Base-by-base conservation (phyloP, 2,329 filamentous ascomycete species). In the Diaporthe helianthi region DNA sequence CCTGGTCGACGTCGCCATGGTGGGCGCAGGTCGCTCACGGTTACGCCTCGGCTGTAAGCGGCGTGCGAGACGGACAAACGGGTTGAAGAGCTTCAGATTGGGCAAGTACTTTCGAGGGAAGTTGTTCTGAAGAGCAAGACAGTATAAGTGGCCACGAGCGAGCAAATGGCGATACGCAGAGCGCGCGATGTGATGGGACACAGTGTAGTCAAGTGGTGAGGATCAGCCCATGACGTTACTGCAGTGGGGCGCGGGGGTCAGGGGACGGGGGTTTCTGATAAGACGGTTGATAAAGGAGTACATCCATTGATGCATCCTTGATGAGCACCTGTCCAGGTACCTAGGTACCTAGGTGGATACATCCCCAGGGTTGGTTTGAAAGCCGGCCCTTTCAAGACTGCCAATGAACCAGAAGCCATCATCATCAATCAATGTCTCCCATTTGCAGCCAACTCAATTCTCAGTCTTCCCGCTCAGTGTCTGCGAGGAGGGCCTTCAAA, bases 171-270 rank as follows among this genome's bases (percentile, higher is more conserved):
- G 13, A 26, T 15, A 44, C 4, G 36, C 19, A 13, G 22, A 7
- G 36, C 22, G 36, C 15, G 36, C 24, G 36, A n/a, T 58, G 54
- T 13, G 36, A n/a, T 1, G 22, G 24, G 26, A 3, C 3, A 44
- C 24, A 44, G 8, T 22, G 53, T 22, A 26, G 53, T 13, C 33
- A 9, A 44, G 22, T 58, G 36, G 29, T 58, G 54, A 44, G 17
- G 13, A 26, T n/a, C n/a, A n/a, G n/a, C n/a, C n/a, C n/a, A 58
- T 58, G 53, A 58, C 53, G 53, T 33, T 58, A 36, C 53, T 41
- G 53, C 53, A 19, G 26, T 17, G 17, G 36, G 36, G 12, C 13
- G 36, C 36, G 36, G 36, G 36, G 36, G 36, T 38, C n/a, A n/a
- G 10, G 36, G 36, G 36, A 4, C 15, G 12, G 36, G 36, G 36